Base-by-base conservation (phyloP, 2,329 filamentous ascomycete species). In the Hypoxylon rubiginosum region DNA sequence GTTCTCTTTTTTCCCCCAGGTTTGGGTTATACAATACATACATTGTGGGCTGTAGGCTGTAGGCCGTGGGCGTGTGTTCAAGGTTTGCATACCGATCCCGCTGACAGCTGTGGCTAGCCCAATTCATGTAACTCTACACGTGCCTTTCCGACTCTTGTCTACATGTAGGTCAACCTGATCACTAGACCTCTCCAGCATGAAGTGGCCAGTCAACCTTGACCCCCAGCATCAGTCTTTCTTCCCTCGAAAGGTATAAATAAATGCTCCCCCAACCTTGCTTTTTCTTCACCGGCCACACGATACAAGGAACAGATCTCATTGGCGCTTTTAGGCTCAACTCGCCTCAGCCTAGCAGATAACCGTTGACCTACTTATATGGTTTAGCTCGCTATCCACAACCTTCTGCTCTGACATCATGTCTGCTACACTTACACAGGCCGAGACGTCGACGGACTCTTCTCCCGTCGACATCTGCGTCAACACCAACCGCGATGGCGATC, bases 341-440 rank as follows among this genome's bases (percentile, higher is more conserved):
- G 11, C 15, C n/a, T 19, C 36, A n/a, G 13, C 46, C 30, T 50
- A 41, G 10, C 17, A 51, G 28, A 52, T 17, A 53, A 21, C 10
- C 48, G 26, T 61, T 21, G 32, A 30, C 30, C 6, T 54, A 50
- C 43, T 66, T 55, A 4, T 58, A 68, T 58, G 45, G 49, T 61
- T 46, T 54, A 54, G n/a, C 30, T 41, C 15, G 9, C 24, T 61
- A 17, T n/a, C 51, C 32, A 65, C 26, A 9, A 39, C 51, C 41
- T 5, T 57, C 53, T 52, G n/a, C 62, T 66, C 53, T 66, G 55
- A 58, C 56, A 73, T 66, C 60, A 74, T 75, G 73, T 72, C 76
- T 30, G 59, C 60, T 54, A 75, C 73, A 59, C 66, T 74, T 34
- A 74, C 69, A 43, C 71, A 71, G 45, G 67, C 74, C 9, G 39